A percentile compares a stretch with the other conserved stretches of the same genome.
Evolutionary conservation across 148 eudicot species (phyloP).

Genomic region (Agrostemma githago): DNA sequence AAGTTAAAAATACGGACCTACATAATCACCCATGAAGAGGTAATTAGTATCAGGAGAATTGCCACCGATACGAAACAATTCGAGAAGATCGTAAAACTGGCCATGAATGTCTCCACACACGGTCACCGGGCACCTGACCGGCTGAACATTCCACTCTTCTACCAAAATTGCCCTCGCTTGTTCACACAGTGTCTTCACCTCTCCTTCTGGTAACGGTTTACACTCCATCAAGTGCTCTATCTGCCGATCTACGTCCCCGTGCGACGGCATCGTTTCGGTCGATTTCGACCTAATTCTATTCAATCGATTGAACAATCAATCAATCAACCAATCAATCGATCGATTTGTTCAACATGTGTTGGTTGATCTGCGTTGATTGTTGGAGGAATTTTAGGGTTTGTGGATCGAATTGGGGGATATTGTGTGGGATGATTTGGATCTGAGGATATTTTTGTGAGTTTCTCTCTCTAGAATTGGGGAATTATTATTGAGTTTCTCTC

Average conservation of each 20-base stretch:
- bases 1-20: conserved; percentile 47
- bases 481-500: conserved; percentile 22
- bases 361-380: too few species aligned
- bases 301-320: not conserved
- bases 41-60: conserved; percentile 90
- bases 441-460: conserved; percentile 16
- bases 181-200: conserved; percentile 79
- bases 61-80: conserved; percentile 88
- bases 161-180: conserved; percentile 86
- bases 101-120: conserved; percentile 97
- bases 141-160: conserved; percentile 93
- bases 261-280: conserved; percentile 52
- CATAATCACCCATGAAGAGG: conserved; percentile 90
- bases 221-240: conserved; percentile 91
- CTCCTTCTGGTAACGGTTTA: conserved; percentile 69
- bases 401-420: conserved; percentile 10
- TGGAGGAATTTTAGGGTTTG: not conserved
- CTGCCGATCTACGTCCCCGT: conserved; percentile 81
- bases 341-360: too few species aligned
- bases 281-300: not conserved
- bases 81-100: conserved; percentile 86
- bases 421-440: conserved; percentile 26
- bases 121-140: conserved; percentile 91
- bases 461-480: conserved; percentile 14
- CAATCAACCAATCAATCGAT: too few species aligned